Evolutionary conservation across 805 yeast species (phyloP), one percentile per base, ranked within the genome.

Genomic region (Yamadazyma tumulicola): DNA sequence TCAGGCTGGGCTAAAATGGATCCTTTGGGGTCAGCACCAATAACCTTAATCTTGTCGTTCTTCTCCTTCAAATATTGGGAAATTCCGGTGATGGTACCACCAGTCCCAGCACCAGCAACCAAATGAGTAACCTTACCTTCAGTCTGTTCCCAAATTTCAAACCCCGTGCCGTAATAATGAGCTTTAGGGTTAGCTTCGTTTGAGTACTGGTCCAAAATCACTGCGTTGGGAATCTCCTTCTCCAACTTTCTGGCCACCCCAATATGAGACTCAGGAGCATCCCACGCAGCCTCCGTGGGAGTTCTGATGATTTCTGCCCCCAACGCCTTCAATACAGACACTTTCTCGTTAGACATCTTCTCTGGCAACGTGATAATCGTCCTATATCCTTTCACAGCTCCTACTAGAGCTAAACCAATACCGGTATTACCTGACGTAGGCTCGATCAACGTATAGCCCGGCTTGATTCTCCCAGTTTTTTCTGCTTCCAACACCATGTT

Each of bases 41-140:
- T 72, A 27, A 85, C 74, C 39, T 68, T 57, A 43, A 85, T 67
- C 11, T 75, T 62, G 17, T 78, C 63, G 59, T 83, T 73, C 58
- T 81, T 73, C 56, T 78, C 85, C 65, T 85, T 85, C 49, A 91
- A 68, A 58, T 70, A 93, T 41, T 71, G 71, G 3, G 95, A 75
- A 19, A 88, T 88, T 37, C 98, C 98, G n/a, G 95, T 70, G 29
- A 91, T 86, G 2, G 98, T 93, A 38, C 98, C 98, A 62, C 95
- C 95, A 38, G 95, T 85, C 64, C 95, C 95, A 6, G 95, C 95
- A 58, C 95, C 95, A 24, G 95, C 95, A 35, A 86, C 83, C 29
- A 86, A 68, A 42, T 81, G 86, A 35, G 77, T 77, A 35, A 86
- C 68, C 40, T 79, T 74, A 22, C 89, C 85, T 17, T 71, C 61